Base-by-base conservation (phyloP, 2,329 filamentous ascomycete genomes). In the Beauveria bassiana region DNA sequence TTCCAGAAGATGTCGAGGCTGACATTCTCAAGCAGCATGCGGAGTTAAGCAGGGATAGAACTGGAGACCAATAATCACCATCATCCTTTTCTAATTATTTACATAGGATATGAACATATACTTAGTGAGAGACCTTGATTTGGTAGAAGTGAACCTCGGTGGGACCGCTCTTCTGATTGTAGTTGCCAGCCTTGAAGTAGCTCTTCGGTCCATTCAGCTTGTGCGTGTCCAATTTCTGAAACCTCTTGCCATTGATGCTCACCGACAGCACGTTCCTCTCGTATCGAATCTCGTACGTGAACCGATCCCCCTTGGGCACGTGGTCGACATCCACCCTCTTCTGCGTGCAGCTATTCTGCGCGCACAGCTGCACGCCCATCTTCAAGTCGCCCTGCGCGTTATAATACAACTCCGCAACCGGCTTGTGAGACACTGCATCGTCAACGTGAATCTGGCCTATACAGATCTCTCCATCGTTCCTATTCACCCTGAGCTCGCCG, bases 391-490 rank as follows among this genome's bases (percentile, higher is more conserved):
- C 75, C 2, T 64, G 66, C 8, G 66, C 61, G 54, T 71, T 73
- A 62, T 73, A 73, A 66, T 73, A 78, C 18, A 78, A 65, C 63
- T 78, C 76, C 18, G 68, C 71, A 14, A 77, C 69, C 1, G 75
- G 75, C 65, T 77, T 77, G 61, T 61, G 69, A 24, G 72, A 75
- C 12, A 74, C 63, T 18, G 61, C 66, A 52, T 72, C 71, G 47
- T 75, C 71, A 53, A 75, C 71, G 51, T 76, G 72, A 61, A 77
- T 71, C 63, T 77, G 75, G 5, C 74, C 75, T 52, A 77, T 68
- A 7, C 74, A 73, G 10, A 72, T 75, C 9, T 73, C 73, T 55
- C 72, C 69, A 28, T 68, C 66, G 22, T 71, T 72, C 62, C 73
- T 68, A 62, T 72, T 70, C 0, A 73, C 70, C 43, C 66, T 62